Evolutionary conservation across 2,329 filamentous ascomycete genomes (phyloP).

Genomic region (Phaeosphaeria sp.): DNA sequence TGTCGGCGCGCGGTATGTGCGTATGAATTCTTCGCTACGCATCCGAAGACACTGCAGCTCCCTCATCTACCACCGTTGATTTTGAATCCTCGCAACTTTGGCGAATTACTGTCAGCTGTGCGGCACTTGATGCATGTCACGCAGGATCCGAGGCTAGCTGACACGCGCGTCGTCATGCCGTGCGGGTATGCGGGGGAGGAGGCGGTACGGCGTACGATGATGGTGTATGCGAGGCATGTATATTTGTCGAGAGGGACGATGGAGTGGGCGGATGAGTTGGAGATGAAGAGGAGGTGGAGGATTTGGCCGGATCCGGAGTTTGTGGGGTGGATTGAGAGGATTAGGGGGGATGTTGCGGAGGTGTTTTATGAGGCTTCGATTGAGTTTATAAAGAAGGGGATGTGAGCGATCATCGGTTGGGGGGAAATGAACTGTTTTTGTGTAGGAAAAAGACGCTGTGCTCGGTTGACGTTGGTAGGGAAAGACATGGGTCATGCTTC

Average conservation of each 20-base stretch:
- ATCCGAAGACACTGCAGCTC: not conserved
- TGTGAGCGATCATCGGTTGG: no score
- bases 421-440: no score
- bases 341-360: not conserved
- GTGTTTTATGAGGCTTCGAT: not conserved
- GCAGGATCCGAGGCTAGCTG: not conserved
- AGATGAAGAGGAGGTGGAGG: not conserved
- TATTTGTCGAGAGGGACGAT: not conserved
- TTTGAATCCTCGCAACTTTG: not conserved
- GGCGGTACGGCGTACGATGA: not conserved
- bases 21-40: not conserved
- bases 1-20: not conserved
- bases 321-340: not conserved
- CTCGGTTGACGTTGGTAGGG: no score
- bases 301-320: not conserved
- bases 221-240: not conserved
- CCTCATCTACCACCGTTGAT: not conserved
- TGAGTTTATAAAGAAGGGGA: not conserved
- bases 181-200: not conserved
- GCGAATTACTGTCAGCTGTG: not conserved
- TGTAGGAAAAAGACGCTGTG: no score
- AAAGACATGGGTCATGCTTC: no score
- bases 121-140: not conserved
- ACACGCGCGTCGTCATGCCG: not conserved
- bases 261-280: not conserved